These are phyloP conservation scores for Neofusicoccum parvum DNA, from an alignment of 2,329 filamentous ascomycete genomes.

Conservation along the genomic window DNA sequence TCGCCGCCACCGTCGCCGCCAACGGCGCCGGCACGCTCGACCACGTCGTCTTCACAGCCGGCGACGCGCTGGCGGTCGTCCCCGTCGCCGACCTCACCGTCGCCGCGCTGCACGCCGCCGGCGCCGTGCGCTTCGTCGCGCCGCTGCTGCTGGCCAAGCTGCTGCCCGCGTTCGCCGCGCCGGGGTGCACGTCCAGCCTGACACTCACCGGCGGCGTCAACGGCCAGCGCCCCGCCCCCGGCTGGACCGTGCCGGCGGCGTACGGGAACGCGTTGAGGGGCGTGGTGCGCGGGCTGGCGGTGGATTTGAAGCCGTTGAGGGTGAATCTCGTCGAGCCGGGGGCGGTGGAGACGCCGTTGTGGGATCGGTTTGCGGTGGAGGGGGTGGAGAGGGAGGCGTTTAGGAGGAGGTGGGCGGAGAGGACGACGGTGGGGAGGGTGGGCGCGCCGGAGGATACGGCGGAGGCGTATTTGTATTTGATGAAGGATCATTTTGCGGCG, in stretches of 20 bases:
- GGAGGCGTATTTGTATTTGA: constrained; percentile 51
- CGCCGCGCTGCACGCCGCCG: constrained; percentile 26
- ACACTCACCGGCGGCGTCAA: constrained; percentile 46
- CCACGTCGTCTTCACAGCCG: constrained; percentile 37
- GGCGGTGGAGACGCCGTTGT: constrained; percentile 48
- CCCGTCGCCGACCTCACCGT: constrained; percentile 33
- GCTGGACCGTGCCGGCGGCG: constrained; percentile 35
- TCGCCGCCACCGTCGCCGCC: constrained; percentile 31
- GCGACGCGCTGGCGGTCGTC: constrained; percentile 26
- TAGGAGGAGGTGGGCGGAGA: constrained; percentile 30
- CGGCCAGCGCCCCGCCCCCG: constrained; percentile 36
- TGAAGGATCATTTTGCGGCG: constrained; percentile 51
- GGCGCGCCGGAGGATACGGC: constrained; percentile 35
- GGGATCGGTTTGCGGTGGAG: constrained; percentile 30
- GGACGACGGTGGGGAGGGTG: constrained; percentile 31
- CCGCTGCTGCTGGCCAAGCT: constrained; percentile 45
- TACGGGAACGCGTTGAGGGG: constrained; percentile 34
- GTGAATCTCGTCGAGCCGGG: constrained; percentile 66
- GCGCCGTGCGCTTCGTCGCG: constrained; percentile 39
- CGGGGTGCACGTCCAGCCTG: constrained; percentile 34
- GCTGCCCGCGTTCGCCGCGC: constrained; percentile 38
- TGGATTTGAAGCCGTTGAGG: constrained; percentile 64
- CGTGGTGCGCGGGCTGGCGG: constrained; percentile 58
- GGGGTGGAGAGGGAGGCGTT: not conserved
- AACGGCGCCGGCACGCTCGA: constrained; percentile 34